Percentiles rank a stretch among this genome's conserved stretches.
These are phyloP conservation scores for Letharia columbiana DNA, from an alignment of 495 filamentous ascomycete genomes.

Conservation along the genomic window DNA sequence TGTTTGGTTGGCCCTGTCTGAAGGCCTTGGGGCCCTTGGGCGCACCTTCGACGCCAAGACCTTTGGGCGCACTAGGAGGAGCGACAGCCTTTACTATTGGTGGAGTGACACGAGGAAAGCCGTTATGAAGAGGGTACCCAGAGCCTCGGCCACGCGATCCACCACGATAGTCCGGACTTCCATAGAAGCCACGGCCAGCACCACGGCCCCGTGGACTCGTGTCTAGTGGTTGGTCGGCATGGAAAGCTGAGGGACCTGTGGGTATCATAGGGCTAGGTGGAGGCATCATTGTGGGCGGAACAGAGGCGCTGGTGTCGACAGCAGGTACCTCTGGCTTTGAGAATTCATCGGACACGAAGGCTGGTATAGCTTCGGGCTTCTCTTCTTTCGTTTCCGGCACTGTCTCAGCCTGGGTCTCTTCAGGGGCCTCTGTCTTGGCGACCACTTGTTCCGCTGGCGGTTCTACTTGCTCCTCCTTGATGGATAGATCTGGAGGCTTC, in stretches of 20 bases:
- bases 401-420: constrained; percentile 20
- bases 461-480: constrained; percentile 17
- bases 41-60: constrained; percentile 63
- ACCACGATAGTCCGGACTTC: constrained; percentile 26
- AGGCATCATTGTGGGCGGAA: constrained; percentile 22
- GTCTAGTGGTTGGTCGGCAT: constrained; percentile 15
- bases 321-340: constrained; percentile 8
- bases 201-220: constrained; percentile 18
- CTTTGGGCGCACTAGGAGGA: constrained; percentile 36
- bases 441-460: constrained; percentile 8
- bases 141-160: constrained; percentile 28
- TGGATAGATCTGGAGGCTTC: constrained; percentile 7
- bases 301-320: neutral
- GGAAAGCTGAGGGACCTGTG: constrained; percentile 21
- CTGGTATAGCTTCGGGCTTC: constrained; percentile 18
- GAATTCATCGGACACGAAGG: constrained; percentile 17
- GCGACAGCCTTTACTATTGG: constrained; percentile 22
- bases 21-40: constrained; percentile 92
- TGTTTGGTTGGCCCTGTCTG: constrained; percentile 75
- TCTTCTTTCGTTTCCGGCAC: constrained; percentile 16
- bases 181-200: constrained; percentile 19
- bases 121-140: constrained; percentile 18
- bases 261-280: constrained; percentile 26
- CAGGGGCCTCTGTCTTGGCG: constrained; percentile 18
- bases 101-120: constrained; percentile 18